These are phyloP conservation scores for Quercus rubra DNA, from an alignment of 306 rosid genomes.

Conservation along the genomic window DNA sequence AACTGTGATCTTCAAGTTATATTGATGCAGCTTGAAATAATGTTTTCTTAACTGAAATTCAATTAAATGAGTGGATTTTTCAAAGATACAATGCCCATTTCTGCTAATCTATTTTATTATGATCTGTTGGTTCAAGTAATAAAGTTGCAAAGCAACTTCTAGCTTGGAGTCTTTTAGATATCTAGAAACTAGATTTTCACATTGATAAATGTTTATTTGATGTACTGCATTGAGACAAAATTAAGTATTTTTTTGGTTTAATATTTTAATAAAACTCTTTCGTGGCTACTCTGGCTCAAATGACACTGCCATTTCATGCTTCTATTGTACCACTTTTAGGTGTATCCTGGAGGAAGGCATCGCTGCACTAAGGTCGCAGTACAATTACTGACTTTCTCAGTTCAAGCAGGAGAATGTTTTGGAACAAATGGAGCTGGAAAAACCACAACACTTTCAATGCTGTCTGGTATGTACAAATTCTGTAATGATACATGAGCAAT, in stretches of 20 bases:
- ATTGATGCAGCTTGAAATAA: not conserved
- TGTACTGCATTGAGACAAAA: not conserved
- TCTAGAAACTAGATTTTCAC: not conserved
- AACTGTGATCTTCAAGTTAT: not conserved
- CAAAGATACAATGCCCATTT: not conserved
- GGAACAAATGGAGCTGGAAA: conserved; percentile 99
- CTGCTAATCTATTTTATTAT: not conserved
- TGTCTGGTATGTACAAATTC: conserved; percentile 58
- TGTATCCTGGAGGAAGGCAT: conserved; percentile 61
- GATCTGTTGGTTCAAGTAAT: not conserved
- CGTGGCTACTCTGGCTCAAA: too few species aligned
- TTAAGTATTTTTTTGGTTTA: not conserved
- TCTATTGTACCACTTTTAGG: conserved; percentile 45
- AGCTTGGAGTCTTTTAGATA: not conserved
- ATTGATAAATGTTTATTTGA: not conserved
- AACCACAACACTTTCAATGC: conserved; percentile 87
- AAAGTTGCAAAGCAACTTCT: not conserved
- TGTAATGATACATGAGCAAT: not conserved
- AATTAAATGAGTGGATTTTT: not conserved
- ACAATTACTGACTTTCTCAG: conserved; percentile 86
- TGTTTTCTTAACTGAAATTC: not conserved
- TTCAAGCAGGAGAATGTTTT: conserved; percentile 94
- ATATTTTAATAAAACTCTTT: not conserved
- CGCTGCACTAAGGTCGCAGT: conserved; percentile 68
- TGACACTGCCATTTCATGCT: not conserved